phyloP scores from a whole-genome alignment of 2,329 filamentous ascomycete genomes.

The Aspergillus versicolor region DNA sequence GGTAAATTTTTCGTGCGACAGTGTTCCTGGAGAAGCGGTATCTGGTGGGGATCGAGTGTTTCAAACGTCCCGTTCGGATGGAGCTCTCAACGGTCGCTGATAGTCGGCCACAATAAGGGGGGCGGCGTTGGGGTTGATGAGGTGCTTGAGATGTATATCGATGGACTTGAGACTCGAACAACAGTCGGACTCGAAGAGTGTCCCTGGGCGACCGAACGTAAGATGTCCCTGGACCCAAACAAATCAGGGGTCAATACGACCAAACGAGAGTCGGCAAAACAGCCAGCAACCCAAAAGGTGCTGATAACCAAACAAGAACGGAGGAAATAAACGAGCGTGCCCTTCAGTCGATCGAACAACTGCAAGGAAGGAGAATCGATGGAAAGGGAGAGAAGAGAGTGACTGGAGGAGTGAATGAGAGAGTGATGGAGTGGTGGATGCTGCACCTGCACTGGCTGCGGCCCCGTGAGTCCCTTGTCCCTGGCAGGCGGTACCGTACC shows the following conservation, averaged over 20 bases:
- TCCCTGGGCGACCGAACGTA: background rate
- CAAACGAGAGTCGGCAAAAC: slow-evolving; percentile 5
- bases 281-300: slow-evolving; percentile 3
- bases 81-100: slow-evolving; percentile 15
- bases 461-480: slow-evolving; percentile 1
- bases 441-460: background rate
- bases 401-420: slow-evolving; percentile 2
- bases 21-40: slow-evolving; percentile 13
- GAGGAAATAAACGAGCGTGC: slow-evolving; percentile 15
- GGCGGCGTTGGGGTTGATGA: background rate
- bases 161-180: background rate
- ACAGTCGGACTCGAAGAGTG: background rate
- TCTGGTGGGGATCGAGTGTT: slow-evolving; percentile 20
- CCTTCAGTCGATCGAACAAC: slow-evolving; percentile 7
- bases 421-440: slow-evolving; percentile 11
- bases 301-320: slow-evolving; percentile 10
- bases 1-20: slow-evolving; percentile 8
- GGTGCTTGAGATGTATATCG: background rate
- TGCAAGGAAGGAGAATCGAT: slow-evolving; percentile 10
- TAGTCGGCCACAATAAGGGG: slow-evolving; percentile 2
- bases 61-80: slow-evolving; percentile 22
- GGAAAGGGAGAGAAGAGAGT: slow-evolving; percentile 12
- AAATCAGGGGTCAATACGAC: slow-evolving; percentile 7
- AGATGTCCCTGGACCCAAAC: background rate
- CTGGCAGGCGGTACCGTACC: background rate